These are phyloP conservation scores for Corylus americana DNA, from an alignment of 306 rosid genomes.

Conservation along the genomic window DNA sequence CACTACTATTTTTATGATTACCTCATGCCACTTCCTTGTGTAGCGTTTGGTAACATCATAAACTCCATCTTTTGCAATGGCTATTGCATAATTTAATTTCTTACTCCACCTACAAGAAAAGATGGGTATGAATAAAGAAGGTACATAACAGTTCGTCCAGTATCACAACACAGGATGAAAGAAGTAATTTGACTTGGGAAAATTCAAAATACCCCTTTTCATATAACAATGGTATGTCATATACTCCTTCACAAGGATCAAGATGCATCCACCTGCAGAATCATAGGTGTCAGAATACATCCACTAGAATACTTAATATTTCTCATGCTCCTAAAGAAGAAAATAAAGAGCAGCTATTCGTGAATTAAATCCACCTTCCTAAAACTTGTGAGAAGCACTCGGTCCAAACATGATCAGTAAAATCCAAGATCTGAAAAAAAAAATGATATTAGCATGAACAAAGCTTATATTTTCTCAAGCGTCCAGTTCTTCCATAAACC, in stretches of 20 bases:
- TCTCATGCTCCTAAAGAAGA: slow-evolving; percentile 1
- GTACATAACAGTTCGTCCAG: slow-evolving; percentile 16
- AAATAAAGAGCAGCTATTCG: slow-evolving; percentile 13
- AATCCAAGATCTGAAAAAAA: slow-evolving; percentile 66
- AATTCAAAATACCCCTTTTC: slow-evolving; percentile 73
- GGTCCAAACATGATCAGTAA: slow-evolving; percentile 92
- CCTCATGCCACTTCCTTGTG: slow-evolving; percentile 95
- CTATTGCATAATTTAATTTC: slow-evolving; percentile 73
- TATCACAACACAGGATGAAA: slow-evolving; percentile 26
- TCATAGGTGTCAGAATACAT: slow-evolving; percentile 33
- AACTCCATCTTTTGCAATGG: slow-evolving; percentile 75
- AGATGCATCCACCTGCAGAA: slow-evolving; percentile 95
- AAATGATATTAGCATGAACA: slow-evolving; percentile 25
- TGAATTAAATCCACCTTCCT: slow-evolving; percentile 61
- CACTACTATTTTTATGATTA: slow-evolving; percentile 21
- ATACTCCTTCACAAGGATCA: slow-evolving; percentile 88
- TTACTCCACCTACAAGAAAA: slow-evolving; percentile 71
- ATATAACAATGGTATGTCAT: slow-evolving; percentile 84
- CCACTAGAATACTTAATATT: slow-evolving; percentile 7
- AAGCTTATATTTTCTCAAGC: slow-evolving; percentile 21
- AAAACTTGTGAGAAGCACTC: slow-evolving; percentile 79
- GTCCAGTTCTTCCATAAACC: background rate
- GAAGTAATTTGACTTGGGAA: slow-evolving; percentile 10
- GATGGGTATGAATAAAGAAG: slow-evolving; percentile 3
- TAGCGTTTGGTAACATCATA: slow-evolving; percentile 89